phyloP scores from a whole-genome alignment of 441 rosid genomes.

The Bruguiera hainesii region DNA sequence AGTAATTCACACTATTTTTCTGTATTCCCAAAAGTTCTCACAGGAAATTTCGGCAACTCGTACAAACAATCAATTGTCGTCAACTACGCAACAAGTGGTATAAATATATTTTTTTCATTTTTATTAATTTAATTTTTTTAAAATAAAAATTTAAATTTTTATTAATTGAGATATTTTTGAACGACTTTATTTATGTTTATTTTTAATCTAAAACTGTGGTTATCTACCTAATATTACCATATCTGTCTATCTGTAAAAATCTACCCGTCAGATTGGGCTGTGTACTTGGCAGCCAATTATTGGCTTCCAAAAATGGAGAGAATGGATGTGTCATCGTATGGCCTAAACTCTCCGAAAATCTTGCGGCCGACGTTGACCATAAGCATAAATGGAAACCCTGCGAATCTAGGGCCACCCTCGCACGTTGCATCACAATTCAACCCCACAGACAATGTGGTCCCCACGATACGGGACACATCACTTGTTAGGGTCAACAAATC shows the following conservation, averaged over 20 bases:
- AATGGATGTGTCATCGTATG: slow-evolving; percentile 1
- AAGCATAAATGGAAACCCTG: neutral
- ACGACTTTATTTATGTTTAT: too few relatives aligned
- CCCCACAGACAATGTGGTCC: neutral
- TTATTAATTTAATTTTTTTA: too few relatives aligned
- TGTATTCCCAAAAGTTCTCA: too few relatives aligned
- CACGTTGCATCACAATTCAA: neutral
- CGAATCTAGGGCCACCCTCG: neutral
- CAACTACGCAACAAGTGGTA: too few relatives aligned
- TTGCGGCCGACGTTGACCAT: slow-evolving; percentile 22
- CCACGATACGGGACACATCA: neutral
- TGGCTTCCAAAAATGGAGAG: slow-evolving; percentile 7
- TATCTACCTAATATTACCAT: too few relatives aligned
- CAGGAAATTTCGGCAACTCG: too few relatives aligned
- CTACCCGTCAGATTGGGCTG: neutral
- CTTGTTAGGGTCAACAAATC: slow-evolving; percentile 15
- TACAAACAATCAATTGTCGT: too few relatives aligned
- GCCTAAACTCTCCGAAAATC: neutral
- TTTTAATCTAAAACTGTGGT: neutral
- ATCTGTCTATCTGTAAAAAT: neutral
- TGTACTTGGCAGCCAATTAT: slow-evolving; percentile 18
- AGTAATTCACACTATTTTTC: too few relatives aligned
- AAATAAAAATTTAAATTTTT: too few relatives aligned
- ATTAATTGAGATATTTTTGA: too few relatives aligned
- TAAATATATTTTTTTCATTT: too few relatives aligned